These are phyloP conservation scores for Fibroporia radiculosa DNA, from an alignment of 768 basidiomycete species.

Conservation along the genomic window DNA sequence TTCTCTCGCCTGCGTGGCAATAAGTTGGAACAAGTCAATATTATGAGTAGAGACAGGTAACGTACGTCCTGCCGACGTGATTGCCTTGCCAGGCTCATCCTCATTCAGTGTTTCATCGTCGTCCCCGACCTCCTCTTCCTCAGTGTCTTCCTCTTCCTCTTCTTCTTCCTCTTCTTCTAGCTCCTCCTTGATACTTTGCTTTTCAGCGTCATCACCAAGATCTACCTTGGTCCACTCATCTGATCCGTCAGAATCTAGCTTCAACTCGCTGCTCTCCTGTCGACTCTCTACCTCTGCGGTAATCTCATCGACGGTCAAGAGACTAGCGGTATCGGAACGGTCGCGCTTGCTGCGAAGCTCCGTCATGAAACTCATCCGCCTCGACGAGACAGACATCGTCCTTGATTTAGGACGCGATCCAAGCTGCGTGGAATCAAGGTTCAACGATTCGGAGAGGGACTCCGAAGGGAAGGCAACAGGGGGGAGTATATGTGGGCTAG, in stretches of 20 bases:
- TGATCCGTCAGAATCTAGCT: slow-evolving; percentile 33
- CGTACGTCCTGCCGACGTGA: slow-evolving; percentile 48
- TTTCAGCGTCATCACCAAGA: slow-evolving; percentile 35
- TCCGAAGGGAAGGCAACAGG: slow-evolving; percentile 75
- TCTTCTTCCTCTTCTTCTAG: slow-evolving; percentile 38
- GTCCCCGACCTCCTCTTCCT: slow-evolving; percentile 33
- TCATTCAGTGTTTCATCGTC: slow-evolving; percentile 36
- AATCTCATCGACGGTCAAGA: slow-evolving; percentile 96
- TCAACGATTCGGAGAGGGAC: slow-evolving; percentile 74
- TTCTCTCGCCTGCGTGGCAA: slow-evolving; percentile 34
- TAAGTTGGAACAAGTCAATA: no score
- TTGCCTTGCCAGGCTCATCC: slow-evolving; percentile 42
- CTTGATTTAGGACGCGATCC: slow-evolving; percentile 32
- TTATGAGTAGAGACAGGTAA: slow-evolving; percentile 1
- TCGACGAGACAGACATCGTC: slow-evolving; percentile 29
- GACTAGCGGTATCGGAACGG: slow-evolving; percentile 78
- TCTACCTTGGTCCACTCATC: slow-evolving; percentile 77
- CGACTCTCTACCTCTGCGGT: slow-evolving; percentile 89
- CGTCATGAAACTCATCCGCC: slow-evolving; percentile 74
- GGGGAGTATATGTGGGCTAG: slow-evolving; percentile 57
- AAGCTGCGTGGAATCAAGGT: slow-evolving; percentile 28
- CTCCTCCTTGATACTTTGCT: slow-evolving; percentile 23
- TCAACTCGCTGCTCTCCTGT: slow-evolving; percentile 41
- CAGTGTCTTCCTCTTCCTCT: slow-evolving; percentile 41
- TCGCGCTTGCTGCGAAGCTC: slow-evolving; percentile 79